Percentiles rank a stretch among this genome's conserved stretches.
These are phyloP conservation scores for Neurospora crassa DNA, from an alignment of 2,329 filamentous ascomycete genomes.

Conservation along the genomic window DNA sequence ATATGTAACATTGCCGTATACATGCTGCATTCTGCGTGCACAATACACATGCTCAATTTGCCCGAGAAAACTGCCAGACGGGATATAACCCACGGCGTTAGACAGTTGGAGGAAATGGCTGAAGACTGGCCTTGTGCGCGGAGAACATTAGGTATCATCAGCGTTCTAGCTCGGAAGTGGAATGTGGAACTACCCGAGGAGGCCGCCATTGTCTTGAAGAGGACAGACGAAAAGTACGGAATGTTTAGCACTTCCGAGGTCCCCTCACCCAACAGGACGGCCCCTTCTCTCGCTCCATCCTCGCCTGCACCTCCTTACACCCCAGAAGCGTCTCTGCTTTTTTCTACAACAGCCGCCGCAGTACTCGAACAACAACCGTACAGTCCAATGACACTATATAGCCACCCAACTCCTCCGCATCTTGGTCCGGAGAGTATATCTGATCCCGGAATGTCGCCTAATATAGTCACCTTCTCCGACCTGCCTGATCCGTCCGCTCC, in stretches of 20 bases:
- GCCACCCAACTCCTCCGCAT: constrained; percentile 20
- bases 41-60: constrained; percentile 85
- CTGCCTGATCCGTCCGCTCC: constrained; percentile 8
- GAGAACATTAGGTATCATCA: constrained; percentile 75
- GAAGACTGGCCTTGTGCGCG: constrained; percentile 90
- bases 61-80: constrained; percentile 84
- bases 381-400: constrained; percentile 26
- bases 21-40: constrained; percentile 88
- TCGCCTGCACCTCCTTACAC: constrained; percentile 12
- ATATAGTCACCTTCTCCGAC: constrained; percentile 19
- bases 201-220: constrained; percentile 62
- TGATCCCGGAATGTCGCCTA: constrained; percentile 19
- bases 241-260: constrained; percentile 55
- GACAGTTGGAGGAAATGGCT: constrained; percentile 88
- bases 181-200: constrained; percentile 79
- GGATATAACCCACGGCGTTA: constrained; percentile 84
- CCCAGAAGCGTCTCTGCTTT: constrained; percentile 7
- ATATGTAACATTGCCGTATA: constrained; percentile 97
- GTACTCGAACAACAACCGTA: constrained; percentile 22
- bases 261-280: constrained; percentile 38
- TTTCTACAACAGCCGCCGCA: neutral
- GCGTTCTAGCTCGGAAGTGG: constrained; percentile 81
- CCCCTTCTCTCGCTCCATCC: constrained; percentile 10
- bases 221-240: constrained; percentile 73
- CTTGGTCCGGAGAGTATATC: constrained; percentile 17